Evolutionary conservation across 352 stramenopile species (phyloP), one percentile per base, ranked within the genome.

Genomic region (Halophytophthora batemanensis): DNA sequence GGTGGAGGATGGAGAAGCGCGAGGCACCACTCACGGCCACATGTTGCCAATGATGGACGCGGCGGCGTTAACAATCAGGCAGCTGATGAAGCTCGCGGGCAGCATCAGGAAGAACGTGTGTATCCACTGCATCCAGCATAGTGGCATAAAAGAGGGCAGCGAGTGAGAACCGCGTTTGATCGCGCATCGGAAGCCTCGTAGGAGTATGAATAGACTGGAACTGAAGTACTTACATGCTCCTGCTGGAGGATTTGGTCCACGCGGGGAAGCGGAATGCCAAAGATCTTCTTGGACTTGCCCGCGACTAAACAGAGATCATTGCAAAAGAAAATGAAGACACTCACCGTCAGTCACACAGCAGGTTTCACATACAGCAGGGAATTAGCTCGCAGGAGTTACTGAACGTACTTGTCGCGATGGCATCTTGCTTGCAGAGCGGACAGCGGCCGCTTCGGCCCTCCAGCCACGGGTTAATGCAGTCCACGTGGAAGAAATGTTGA

Each of bases 401-500:
- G 6, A 38, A 59, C 66, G 58, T 73, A 88, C 78, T 68, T 0
- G 64, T 74, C 7, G 75, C 64, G 36, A 94, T 89, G 7, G 83
- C 86, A 33, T 90, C 74, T 35, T 87, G 78, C 31, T 94, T 93
- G 61, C 86, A 96, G 6, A 96, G 74, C 31, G 86, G 86, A 45
- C 86, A 96, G 10, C 72, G 55, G 25, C 81, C 77, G 60, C 82
- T 93, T 41, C 78, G 78, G 6, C 65, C 58, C 44, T 92, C 84
- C 8, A 96, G 76, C 86, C 86, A 96, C 38, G 78, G 80, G 31
- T 92, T 82, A 42, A 96, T 96, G 53, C 86, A 96, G 19, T 83
- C 61, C 13, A 87, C 75, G 45, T 96, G 86, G 48, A 87, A 96
- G 48, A 88, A 87, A 46, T 96, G 86, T 21, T 87, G 75, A 38